phyloP scores from a whole-genome alignment of 805 yeast genomes.

The Limtongozyma cylindracea region DNA sequence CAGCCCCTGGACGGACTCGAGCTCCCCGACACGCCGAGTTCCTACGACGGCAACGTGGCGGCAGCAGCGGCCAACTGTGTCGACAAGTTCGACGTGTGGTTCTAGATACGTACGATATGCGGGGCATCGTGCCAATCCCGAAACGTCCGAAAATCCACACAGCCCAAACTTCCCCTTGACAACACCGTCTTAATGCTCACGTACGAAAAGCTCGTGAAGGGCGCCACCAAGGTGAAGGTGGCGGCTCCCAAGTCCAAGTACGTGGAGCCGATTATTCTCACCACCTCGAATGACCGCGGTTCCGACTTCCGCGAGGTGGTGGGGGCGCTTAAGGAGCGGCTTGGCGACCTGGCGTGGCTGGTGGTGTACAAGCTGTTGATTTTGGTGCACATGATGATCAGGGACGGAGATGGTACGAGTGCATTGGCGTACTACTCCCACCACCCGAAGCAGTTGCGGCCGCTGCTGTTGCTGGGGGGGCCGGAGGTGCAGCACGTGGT shows the following conservation, averaged over 20 bases:
- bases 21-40: too few relatives aligned
- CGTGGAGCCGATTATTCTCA: conserved; percentile 71
- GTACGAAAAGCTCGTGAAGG: conserved; percentile 51
- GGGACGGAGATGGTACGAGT: conserved; percentile 74
- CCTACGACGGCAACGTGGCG: too few relatives aligned
- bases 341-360: conserved; percentile 75
- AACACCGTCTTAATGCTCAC: too few relatives aligned
- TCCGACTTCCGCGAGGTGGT: conserved; percentile 42
- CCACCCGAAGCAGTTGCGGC: conserved; percentile 23
- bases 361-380: conserved; percentile 68
- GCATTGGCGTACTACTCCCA: conserved; percentile 32
- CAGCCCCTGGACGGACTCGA: too few relatives aligned
- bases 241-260: conserved; percentile 98
- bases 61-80: too few relatives aligned
- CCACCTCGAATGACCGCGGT: conserved; percentile 25
- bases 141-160: too few relatives aligned
- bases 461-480: conserved; percentile 11
- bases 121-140: too few relatives aligned
- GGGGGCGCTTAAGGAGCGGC: conserved; percentile 30
- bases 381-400: conserved; percentile 71
- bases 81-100: too few relatives aligned
- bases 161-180: too few relatives aligned
- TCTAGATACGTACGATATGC: too few relatives aligned
- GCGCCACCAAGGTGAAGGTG: conserved; percentile 25
- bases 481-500: conserved; percentile 29